These are phyloP conservation scores for Pseudonitzschia multiseries DNA, from an alignment of 108 stramenopile species.

Conservation along the genomic window DNA sequence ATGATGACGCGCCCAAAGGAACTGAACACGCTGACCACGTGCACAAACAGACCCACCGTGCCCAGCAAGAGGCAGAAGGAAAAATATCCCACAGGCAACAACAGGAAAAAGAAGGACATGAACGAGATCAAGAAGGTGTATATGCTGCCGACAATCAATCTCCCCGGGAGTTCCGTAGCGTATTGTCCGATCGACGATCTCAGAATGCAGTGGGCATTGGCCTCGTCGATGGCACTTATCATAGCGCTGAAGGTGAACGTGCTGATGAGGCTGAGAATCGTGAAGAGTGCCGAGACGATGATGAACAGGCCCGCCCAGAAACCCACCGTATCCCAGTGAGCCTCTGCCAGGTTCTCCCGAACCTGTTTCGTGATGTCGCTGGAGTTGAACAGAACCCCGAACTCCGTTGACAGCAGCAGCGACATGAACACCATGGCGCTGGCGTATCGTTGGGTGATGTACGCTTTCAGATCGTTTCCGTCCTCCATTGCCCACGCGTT, in stretches of 20 bases:
- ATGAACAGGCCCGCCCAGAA: constrained; percentile 65
- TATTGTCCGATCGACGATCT: constrained; percentile 59
- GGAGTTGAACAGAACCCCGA: constrained; percentile 55
- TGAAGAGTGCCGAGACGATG: constrained; percentile 49
- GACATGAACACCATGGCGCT: constrained; percentile 75
- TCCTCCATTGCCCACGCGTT: constrained; percentile 59
- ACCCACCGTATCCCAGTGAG: constrained; percentile 27
- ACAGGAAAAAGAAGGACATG: constrained; percentile 50
- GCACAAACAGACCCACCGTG: constrained; percentile 36
- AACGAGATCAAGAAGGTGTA: constrained; percentile 61
- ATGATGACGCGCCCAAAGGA: constrained; percentile 68
- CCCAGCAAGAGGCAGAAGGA: constrained; percentile 23
- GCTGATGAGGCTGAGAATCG: constrained; percentile 53
- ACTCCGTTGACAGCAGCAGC: constrained; percentile 53
- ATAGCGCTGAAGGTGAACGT: constrained; percentile 55
- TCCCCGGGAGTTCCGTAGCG: constrained; percentile 59
- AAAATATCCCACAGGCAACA: constrained; percentile 40
- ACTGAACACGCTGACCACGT: constrained; percentile 50
- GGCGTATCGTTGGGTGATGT: constrained; percentile 62
- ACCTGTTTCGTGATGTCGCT: constrained; percentile 41
- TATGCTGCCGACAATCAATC: constrained; percentile 55
- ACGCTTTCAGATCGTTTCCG: constrained; percentile 48
- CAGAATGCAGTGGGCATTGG: constrained; percentile 63
- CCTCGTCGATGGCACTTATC: constrained; percentile 43
- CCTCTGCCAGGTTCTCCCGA: constrained; percentile 39